phyloP scores from a whole-genome alignment of 2,329 filamentous ascomycete species.

The Arthrobotrys entomopaga region DNA sequence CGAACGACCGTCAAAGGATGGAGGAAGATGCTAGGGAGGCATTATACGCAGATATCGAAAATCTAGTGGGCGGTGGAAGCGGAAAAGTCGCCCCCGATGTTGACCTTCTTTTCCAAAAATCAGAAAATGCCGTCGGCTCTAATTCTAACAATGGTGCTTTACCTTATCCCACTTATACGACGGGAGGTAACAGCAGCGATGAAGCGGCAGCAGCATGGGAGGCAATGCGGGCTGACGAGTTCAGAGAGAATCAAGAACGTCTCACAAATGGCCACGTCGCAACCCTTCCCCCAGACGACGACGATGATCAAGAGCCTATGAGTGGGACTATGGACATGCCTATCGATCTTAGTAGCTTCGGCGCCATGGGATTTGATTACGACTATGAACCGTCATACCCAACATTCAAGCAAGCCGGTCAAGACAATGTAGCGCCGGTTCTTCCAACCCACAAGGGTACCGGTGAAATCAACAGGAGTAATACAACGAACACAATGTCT shows the following conservation, averaged over 20 bases:
- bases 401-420: slow-evolving; percentile 44
- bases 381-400: slow-evolving; percentile 34
- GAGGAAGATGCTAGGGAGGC: slow-evolving; percentile 48
- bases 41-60: slow-evolving; percentile 52
- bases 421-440: slow-evolving; percentile 52
- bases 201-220: slow-evolving; percentile 52
- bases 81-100: slow-evolving; percentile 42
- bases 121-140: slow-evolving; percentile 2
- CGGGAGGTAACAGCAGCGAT: slow-evolving; percentile 49
- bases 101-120: slow-evolving; percentile 52
- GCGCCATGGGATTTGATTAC: slow-evolving; percentile 50
- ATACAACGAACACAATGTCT: slow-evolving; percentile 33
- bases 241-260: slow-evolving; percentile 37
- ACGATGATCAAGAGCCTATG: slow-evolving; percentile 38
- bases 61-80: slow-evolving; percentile 23
- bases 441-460: slow-evolving; percentile 52
- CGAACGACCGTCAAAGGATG: slow-evolving; percentile 35
- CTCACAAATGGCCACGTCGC: slow-evolving; percentile 44
- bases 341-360: slow-evolving; percentile 54
- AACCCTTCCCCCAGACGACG: slow-evolving; percentile 47
- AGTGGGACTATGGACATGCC: slow-evolving; percentile 41
- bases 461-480: slow-evolving; percentile 36
- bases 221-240: slow-evolving; percentile 50
- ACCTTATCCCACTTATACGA: slow-evolving; percentile 32
- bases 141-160: slow-evolving; percentile 19